These are phyloP conservation scores for Fusarium palustre DNA, from an alignment of 2,329 filamentous ascomycete species.

Conservation along the genomic window DNA sequence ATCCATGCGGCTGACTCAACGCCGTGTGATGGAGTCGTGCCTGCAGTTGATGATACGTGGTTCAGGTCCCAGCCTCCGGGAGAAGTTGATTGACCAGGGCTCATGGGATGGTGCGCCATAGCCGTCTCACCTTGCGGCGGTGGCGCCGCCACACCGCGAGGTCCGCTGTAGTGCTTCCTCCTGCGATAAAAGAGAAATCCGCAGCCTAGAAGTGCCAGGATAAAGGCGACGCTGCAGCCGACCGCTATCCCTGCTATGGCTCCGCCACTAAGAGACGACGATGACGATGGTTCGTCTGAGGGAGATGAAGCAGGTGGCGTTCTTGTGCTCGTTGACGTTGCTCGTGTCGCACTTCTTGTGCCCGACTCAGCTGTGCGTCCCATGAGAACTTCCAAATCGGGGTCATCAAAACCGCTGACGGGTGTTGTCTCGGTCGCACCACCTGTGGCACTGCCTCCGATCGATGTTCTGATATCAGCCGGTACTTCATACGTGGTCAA, in stretches of 20 bases:
- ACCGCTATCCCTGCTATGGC: slow-evolving; percentile 20
- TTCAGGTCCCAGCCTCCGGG: neutral
- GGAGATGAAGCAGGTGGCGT: neutral
- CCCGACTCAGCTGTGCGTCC: neutral
- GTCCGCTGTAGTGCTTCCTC: slow-evolving; percentile 9
- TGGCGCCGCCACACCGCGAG: slow-evolving; percentile 15
- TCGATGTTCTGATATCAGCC: neutral
- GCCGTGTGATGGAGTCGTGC: neutral
- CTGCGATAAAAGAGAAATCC: neutral
- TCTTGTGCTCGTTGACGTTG: neutral
- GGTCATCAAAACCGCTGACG: slow-evolving; percentile 4
- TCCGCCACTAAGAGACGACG: neutral
- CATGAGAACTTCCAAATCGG: slow-evolving; percentile 15
- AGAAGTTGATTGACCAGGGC: neutral
- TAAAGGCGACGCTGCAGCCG: neutral
- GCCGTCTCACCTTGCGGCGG: neutral
- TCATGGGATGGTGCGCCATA: neutral
- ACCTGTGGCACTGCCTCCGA: neutral
- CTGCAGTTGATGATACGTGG: neutral
- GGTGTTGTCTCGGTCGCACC: slow-evolving; percentile 9
- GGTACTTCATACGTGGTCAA: slow-evolving; percentile 11
- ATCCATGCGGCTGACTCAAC: neutral
- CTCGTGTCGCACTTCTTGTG: slow-evolving; percentile 1
- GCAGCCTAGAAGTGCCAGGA: slow-evolving; percentile 1
- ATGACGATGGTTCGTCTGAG: neutral